Conservation (phyloP, 1,284 basidiomycete genomes). For the Abortiporus biennis region DNA sequence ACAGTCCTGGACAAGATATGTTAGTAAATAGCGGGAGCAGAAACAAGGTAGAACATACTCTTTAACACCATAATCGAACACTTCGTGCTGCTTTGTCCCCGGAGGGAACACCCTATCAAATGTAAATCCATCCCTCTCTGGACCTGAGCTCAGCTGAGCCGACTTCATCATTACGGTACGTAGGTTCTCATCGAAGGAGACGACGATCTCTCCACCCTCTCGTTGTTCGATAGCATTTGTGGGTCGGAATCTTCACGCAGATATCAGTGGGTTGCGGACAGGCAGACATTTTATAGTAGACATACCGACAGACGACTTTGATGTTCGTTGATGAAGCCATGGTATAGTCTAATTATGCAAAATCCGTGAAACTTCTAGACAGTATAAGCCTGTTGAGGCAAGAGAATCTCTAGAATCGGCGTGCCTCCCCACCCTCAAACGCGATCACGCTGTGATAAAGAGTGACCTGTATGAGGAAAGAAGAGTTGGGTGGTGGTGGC, state of each 20-base stretch:
- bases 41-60: conserved; percentile 52
- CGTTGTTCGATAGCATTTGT: conserved; percentile 89
- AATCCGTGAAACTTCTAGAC: conserved; percentile 6
- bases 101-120: conserved; percentile 98
- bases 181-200: conserved; percentile 82
- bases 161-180: conserved; percentile 81
- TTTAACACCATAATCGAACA: conserved; percentile 98
- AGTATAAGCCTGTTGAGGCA: conserved; percentile 5
- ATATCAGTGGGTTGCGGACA: neutral
- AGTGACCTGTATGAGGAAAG: too few relatives aligned
- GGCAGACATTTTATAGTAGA: too few relatives aligned
- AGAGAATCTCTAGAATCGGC: neutral
- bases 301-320: conserved; percentile 93
- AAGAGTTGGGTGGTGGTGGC: too few relatives aligned
- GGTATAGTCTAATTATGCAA: conserved; percentile 9
- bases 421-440: too few relatives aligned
- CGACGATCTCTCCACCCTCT: conserved; percentile 88
- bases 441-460: too few relatives aligned
- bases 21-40: neutral
- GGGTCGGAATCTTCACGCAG: conserved; percentile 77
- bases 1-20: neutral
- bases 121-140: conserved; percentile 91
- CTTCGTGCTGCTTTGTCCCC: conserved; percentile 86
- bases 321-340: conserved; percentile 78
- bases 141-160: conserved; percentile 58